Evolutionary conservation across 768 basidiomycete genomes (phyloP).

Genomic region (Hydnomerulius pinastri): DNA sequence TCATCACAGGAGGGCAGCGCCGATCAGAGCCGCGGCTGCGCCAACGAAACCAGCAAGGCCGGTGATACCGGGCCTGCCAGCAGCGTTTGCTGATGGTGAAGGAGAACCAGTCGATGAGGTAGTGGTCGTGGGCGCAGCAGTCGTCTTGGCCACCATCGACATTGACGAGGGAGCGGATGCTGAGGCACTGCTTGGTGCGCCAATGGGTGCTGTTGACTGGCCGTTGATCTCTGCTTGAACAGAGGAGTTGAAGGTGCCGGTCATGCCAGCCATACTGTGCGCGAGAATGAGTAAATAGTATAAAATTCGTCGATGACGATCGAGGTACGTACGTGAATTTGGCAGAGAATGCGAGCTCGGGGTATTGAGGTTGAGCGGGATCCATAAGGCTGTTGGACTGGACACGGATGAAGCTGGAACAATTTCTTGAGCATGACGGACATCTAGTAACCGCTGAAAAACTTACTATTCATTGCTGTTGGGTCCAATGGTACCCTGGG

Average conservation of each 20-base stretch:
- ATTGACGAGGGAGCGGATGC: conserved; percentile 9
- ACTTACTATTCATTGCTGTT: conserved; percentile 57
- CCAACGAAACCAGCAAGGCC: conserved; percentile 22
- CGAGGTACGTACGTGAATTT: conserved; percentile 62
- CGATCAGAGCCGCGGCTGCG: conserved; percentile 20
- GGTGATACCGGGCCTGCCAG: conserved; percentile 26
- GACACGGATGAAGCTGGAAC: conserved; percentile 72
- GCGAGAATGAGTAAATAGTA: not conserved
- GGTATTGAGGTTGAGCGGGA: conserved; percentile 50
- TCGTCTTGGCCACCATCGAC: not conserved
- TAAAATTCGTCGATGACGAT: not conserved
- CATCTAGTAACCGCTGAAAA: not conserved
- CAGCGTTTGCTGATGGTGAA: conserved; percentile 13
- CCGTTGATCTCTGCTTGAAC: conserved; percentile 62
- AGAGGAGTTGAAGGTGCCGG: conserved; percentile 61
- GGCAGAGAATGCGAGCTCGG: conserved; percentile 74
- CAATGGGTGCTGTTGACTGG: conserved; percentile 57
- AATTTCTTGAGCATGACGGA: not conserved
- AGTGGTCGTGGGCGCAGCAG: not conserved
- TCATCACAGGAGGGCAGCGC: conserved; percentile 22
- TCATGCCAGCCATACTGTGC: conserved; percentile 67
- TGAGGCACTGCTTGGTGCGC: conserved; percentile 37
- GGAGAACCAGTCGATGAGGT: not conserved
- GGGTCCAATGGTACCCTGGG: conserved; percentile 54
- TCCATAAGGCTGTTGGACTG: conserved; percentile 61